Percentiles rank a stretch among this genome's conserved stretches.
phyloP scores from a whole-genome alignment of 768 basidiomycete genomes.

The Calvatia gigantea region DNA sequence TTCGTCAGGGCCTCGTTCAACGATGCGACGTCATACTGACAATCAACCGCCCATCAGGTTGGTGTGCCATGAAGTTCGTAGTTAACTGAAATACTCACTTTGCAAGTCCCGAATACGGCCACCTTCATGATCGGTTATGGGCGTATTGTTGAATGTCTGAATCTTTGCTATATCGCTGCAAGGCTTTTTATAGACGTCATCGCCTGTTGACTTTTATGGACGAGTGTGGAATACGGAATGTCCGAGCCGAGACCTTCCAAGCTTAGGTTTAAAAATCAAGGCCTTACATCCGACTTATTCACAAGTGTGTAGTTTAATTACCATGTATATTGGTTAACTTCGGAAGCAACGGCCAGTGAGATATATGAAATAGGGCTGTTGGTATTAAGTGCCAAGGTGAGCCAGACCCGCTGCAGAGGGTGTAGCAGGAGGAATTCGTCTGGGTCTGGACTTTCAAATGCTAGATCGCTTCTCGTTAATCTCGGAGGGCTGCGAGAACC shows the following conservation, averaged over 20 bases:
- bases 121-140: conserved; percentile 30
- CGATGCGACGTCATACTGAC: conserved; percentile 34
- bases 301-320: no score
- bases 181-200: neutral
- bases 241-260: neutral
- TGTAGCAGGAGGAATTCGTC: no score
- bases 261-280: neutral
- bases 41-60: neutral
- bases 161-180: no score
- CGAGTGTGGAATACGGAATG: neutral
- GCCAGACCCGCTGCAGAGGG: no score
- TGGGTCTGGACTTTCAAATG: no score
- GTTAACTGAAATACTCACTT: conserved; percentile 18
- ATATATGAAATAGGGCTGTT: no score
- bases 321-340: no score
- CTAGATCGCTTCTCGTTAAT: no score
- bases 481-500: no score
- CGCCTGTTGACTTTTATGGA: neutral
- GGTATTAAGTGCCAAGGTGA: no score
- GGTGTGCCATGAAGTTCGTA: no score
- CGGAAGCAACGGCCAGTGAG: no score
- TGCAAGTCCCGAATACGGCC: conserved; percentile 38
- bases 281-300: neutral
- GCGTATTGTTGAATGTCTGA: neutral
- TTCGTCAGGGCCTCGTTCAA: conserved; percentile 25